Evolutionary conservation across 768 basidiomycete genomes (phyloP), one percentile per base, ranked within the genome.

Genomic region (Rhodotorula diobovata): DNA sequence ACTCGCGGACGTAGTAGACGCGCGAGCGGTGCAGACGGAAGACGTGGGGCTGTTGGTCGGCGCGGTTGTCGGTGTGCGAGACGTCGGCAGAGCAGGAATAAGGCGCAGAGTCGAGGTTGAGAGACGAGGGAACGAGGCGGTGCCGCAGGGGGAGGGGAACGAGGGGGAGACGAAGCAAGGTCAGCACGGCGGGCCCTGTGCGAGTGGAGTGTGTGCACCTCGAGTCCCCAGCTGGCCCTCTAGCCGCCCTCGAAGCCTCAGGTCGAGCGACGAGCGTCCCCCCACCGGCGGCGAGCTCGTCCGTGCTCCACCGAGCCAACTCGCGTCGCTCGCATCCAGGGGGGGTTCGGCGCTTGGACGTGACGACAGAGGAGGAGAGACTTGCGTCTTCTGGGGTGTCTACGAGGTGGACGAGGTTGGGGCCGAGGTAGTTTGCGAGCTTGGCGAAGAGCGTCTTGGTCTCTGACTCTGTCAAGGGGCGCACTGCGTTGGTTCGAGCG

Each of bases 401-500:
- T 37, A 76, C 68, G 50, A 71, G 66, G 79, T 96, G 91, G 41
- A 98, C 88, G 28, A 99, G 85, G 78, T 98, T 98, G 81, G 93
- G 94, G 71, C 96, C 96, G 78, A 99, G 90, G 81, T 96, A 99
- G 82, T 96, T 97, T 58, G 96, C 93, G 51, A 99, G 86, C 81
- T 99, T 99, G 51, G 90, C 88, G 78, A 98, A 99, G 23, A 98
- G 90, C 0, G 89, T 86, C 80, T 96, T 96, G 77, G 91, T 95
- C 82, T 99, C 95, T 70, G 96, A 93, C 80, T 97, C 91, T 35
- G 95, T 97, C 62, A 98, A 84, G 32, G 95, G 95, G 16, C 95
- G 89, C 95, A 97, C 96, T 62, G 65, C 37, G 21, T 2, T 28
- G 39, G 45, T 15, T n/a, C 18, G 30, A 28, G 9, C 3, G 3